These are phyloP conservation scores for Colletotrichum truncatum DNA, from an alignment of 2,329 filamentous ascomycete genomes.

Conservation along the genomic window DNA sequence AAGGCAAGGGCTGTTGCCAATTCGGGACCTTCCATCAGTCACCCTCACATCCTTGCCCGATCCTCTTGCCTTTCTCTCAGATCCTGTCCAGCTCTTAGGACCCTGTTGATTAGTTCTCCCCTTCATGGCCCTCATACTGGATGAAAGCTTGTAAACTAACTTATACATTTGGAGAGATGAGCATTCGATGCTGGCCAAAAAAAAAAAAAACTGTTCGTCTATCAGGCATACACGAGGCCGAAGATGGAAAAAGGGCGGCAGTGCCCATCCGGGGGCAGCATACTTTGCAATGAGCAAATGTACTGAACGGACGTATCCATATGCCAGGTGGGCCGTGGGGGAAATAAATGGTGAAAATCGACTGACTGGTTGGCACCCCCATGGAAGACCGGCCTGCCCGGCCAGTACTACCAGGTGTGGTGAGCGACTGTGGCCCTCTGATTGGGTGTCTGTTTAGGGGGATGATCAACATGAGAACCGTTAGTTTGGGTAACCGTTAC, in stretches of 20 bases:
- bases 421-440: background rate
- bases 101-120: no score
- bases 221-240: background rate
- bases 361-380: background rate
- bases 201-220: background rate
- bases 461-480: conserved; percentile 25
- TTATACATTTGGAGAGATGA: background rate
- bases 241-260: background rate
- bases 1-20: background rate
- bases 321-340: background rate
- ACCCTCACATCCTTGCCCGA: background rate
- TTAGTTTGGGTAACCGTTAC: conserved; percentile 24
- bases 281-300: background rate
- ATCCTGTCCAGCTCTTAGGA: no score
- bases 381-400: conserved; percentile 4
- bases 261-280: background rate
- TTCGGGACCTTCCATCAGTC: background rate
- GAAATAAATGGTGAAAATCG: background rate
- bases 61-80: background rate
- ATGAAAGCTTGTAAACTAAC: background rate
- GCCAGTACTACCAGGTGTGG: background rate
- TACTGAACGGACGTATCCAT: background rate
- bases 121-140: no score
- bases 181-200: background rate
- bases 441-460: conserved; percentile 15